Evolutionary conservation across 371 early-diverging fungal genomes (phyloP).

Genomic region (Umbelopsis sp.): DNA sequence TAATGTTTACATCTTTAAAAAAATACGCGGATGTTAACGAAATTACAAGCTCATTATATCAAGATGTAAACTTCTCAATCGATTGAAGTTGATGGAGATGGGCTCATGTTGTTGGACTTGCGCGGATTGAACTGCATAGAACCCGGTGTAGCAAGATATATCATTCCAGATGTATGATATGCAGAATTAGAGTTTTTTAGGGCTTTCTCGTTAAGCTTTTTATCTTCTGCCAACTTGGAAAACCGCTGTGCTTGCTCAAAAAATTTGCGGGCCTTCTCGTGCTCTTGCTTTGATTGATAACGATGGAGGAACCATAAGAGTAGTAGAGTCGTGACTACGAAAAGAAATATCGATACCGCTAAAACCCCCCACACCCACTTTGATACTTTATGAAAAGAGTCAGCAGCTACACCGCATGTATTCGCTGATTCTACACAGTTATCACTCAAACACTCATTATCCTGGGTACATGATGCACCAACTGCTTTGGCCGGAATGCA

Average conservation of each 20-base stretch:
- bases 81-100: not conserved
- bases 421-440: slow-evolving; percentile 32
- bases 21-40: too few relatives aligned
- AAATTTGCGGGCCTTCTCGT: slow-evolving; percentile 41
- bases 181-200: not conserved
- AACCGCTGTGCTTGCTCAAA: slow-evolving; percentile 51
- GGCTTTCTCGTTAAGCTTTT: slow-evolving; percentile 10
- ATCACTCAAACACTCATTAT: slow-evolving; percentile 48
- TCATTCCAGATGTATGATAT: not conserved
- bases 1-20: too few relatives aligned
- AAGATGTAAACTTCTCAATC: too few relatives aligned
- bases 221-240: slow-evolving; percentile 37
- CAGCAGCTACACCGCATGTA: slow-evolving; percentile 32
- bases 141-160: slow-evolving; percentile 4
- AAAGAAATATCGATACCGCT: slow-evolving; percentile 31
- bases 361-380: slow-evolving; percentile 47
- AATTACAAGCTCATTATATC: too few relatives aligned
- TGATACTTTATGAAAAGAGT: slow-evolving; percentile 42
- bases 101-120: not conserved
- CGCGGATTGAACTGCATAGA: not conserved
- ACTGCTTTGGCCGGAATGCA: slow-evolving; percentile 37
- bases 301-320: slow-evolving; percentile 48
- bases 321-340: slow-evolving; percentile 35
- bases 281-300: slow-evolving; percentile 50
- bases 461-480: slow-evolving; percentile 35